Evolutionary conservation across 371 early-diverging fungal species (phyloP).

Genomic region (Apophysomyces ossiformis): DNA sequence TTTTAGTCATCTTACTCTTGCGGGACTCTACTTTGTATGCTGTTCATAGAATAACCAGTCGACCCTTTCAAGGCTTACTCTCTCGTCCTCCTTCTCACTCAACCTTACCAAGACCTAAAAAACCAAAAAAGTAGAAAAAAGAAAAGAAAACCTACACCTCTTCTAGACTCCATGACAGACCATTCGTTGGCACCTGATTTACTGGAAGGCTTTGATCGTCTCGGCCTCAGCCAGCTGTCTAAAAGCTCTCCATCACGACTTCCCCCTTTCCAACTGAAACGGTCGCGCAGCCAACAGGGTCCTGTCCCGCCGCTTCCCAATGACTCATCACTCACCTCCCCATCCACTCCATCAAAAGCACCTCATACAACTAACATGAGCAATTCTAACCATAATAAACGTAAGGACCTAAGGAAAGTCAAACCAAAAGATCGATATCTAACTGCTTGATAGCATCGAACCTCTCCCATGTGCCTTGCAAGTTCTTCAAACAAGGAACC

Average conservation of each 20-base stretch:
- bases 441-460: conserved; percentile 33
- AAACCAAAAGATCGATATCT: background rate
- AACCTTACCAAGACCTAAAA: background rate
- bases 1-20: conserved; percentile 1
- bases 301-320: conserved; percentile 13
- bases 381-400: conserved; percentile 16
- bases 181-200: conserved; percentile 24
- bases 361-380: conserved; percentile 10
- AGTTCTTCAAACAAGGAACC: conserved; percentile 78
- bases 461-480: conserved; percentile 79
- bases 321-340: conserved; percentile 7
- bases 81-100: background rate
- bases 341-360: conserved; percentile 12
- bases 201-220: conserved; percentile 21
- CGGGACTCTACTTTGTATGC: conserved; percentile 2
- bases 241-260: conserved; percentile 28
- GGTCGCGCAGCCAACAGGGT: conserved; percentile 26
- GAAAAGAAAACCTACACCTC: background rate
- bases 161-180: conserved; percentile 20
- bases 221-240: conserved; percentile 24
- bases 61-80: conserved; percentile 2
- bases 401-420: conserved; percentile 12
- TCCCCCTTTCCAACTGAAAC: conserved; percentile 24
- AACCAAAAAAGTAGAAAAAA: background rate
- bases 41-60: conserved; percentile 6